These are phyloP conservation scores for Botrytis porri DNA, from an alignment of 2,329 filamentous ascomycete species.

Conservation along the genomic window DNA sequence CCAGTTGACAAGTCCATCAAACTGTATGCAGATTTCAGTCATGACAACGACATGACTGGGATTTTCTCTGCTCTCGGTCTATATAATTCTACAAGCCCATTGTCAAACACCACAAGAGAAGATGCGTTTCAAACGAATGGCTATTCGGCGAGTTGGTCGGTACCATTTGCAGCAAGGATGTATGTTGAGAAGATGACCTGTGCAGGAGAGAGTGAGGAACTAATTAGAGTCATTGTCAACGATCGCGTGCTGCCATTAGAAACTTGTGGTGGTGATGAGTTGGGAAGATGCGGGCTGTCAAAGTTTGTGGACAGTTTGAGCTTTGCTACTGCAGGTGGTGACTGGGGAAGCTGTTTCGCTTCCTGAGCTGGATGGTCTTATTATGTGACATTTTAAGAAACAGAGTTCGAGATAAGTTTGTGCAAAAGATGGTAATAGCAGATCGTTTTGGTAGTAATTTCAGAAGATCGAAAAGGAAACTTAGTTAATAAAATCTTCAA, in stretches of 20 bases:
- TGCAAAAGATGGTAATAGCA: neutral
- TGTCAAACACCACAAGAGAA: slow-evolving; percentile 51
- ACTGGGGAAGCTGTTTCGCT: slow-evolving; percentile 65
- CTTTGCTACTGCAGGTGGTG: slow-evolving; percentile 70
- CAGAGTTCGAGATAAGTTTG: neutral
- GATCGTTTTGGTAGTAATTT: neutral
- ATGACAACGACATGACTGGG: slow-evolving; percentile 82
- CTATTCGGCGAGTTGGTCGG: slow-evolving; percentile 73
- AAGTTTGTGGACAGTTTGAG: slow-evolving; percentile 71
- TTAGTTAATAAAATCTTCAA: neutral
- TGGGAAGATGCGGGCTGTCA: slow-evolving; percentile 67
- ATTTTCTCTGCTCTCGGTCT: slow-evolving; percentile 76
- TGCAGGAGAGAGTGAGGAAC: slow-evolving; percentile 54
- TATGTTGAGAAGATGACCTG: slow-evolving; percentile 89
- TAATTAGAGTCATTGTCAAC: slow-evolving; percentile 79
- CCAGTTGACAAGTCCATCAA: slow-evolving; percentile 57
- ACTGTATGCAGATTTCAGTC: slow-evolving; percentile 86
- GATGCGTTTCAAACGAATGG: slow-evolving; percentile 56
- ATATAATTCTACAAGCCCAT: slow-evolving; percentile 62
- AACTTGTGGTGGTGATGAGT: slow-evolving; percentile 65
- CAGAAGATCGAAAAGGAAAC: neutral
- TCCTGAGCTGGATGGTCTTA: slow-evolving; percentile 14
- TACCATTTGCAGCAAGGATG: slow-evolving; percentile 76
- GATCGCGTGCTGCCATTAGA: slow-evolving; percentile 73
- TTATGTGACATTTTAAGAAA: neutral